Base-by-base conservation (phyloP, 2,329 filamentous ascomycete genomes). In the Chrysosphaeria jannelii region DNA sequence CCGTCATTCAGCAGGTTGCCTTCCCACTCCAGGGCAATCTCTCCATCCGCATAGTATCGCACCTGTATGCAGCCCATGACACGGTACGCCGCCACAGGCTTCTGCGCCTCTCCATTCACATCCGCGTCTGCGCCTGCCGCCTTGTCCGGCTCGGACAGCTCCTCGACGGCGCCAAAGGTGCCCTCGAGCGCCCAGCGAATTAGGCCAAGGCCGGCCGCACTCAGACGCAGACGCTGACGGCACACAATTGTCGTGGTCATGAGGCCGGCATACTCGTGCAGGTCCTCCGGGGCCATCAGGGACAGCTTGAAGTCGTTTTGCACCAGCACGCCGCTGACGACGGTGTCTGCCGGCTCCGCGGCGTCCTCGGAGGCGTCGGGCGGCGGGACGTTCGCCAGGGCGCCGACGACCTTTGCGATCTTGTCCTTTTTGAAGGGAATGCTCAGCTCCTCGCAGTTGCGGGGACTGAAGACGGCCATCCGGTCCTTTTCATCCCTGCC, bases 281-380 rank as follows among this genome's bases (percentile, higher is more conserved):
- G 53, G 39, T 97, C 85, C 35, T 93, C 85, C 0, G 85, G 79
- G 1, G 79, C 79, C 81, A 97, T 93, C 16, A 97, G 53, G 0
- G 74, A 88, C 39, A 97, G 62, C 42, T 93, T 90, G 44, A 97
- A 93, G 41, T 91, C 85, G 40, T 89, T 93, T 35, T 93, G 81
- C 6, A 97, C 79, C 10, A 97, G 54, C 1, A 97, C 85, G 14
- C 85, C 85, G 1, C 69, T 72, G 34, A 97, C 61, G 20, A 93
- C 51, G 16, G 16, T 18, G n/a, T n/a, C n/a, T n/a, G n/a, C n/a
- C 26, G 48, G 49, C 1, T 40, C 39, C 21, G 39, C 38, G 2
- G 35, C 29, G 5, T 33, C 32, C 15, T 14, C 19, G 30, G 24
- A 21, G 8, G 25, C 20, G 1, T 8, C 12, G 3, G 74, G 70